Percentiles rank a stretch among this genome's conserved stretches.
Conservation (phyloP, 768 basidiomycete species). For the Hysterangium stoloniferum region DNA sequence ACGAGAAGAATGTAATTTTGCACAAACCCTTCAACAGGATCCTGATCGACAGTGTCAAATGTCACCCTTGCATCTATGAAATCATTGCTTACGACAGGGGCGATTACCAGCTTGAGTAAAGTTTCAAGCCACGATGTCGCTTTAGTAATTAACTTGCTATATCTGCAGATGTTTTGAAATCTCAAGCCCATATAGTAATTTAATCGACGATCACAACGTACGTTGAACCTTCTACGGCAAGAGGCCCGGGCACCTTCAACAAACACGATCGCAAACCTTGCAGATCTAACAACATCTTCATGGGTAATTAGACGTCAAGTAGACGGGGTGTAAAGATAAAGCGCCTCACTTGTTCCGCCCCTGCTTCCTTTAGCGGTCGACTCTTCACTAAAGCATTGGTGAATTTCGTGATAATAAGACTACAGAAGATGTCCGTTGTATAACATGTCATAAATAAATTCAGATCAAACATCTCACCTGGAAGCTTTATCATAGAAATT, state of each 20-base stretch:
- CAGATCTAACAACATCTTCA: constrained; percentile 70
- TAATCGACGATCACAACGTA: constrained; percentile 2
- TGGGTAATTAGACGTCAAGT: constrained; percentile 23
- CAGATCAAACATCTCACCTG: constrained; percentile 43
- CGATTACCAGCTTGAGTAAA: constrained; percentile 90
- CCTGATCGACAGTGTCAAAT: constrained; percentile 35
- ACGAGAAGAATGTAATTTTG: constrained; percentile 92
- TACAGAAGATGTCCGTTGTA: constrained; percentile 25
- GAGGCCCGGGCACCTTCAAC: constrained; percentile 73
- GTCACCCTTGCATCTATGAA: background rate
- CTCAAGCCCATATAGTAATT: constrained; percentile 7
- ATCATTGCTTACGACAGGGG: constrained; percentile 62
- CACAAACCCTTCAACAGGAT: constrained; percentile 90
- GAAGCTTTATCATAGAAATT: constrained; percentile 93
- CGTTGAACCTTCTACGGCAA: constrained; percentile 33
- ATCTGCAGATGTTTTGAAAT: constrained; percentile 39
- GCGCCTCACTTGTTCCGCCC: constrained; percentile 79
- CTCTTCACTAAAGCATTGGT: constrained; percentile 86
- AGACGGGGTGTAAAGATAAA: background rate
- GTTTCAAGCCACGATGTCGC: constrained; percentile 80
- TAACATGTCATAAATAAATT: background rate
- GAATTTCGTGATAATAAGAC: constrained; percentile 78
- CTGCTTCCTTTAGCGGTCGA: constrained; percentile 83
- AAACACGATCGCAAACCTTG: constrained; percentile 80
- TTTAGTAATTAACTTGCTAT: constrained; percentile 75